Base-by-base conservation (phyloP, 257 asterid genomes). In the Ilex asprella region DNA sequence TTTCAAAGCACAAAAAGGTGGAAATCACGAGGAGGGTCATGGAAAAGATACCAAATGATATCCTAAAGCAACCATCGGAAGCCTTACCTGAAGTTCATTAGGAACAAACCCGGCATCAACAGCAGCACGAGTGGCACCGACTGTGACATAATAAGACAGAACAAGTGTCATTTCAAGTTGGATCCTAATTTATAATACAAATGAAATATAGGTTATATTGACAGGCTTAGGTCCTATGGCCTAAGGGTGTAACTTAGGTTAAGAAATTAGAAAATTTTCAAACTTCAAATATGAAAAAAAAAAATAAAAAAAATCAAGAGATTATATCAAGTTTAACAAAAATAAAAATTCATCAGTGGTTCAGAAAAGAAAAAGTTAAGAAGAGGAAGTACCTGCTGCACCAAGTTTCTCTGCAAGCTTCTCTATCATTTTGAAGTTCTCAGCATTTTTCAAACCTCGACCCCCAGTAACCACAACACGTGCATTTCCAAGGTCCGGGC, bases 41-140 rank as follows among this genome's bases (percentile, higher is more conserved):
- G 41, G 7, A 35, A 3, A 8, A 35, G 41, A 35, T 35, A 2
- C 41, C 41, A 35, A 35, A 35, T 35, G 41, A 35, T 8, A 49
- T 30, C 55, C 60, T 59, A 46, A 54, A 70, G 27, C 61, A 56
- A 65, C 39, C 29, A 12, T 41, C 31, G 57, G 16, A 60, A 30
- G 27, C 46, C 53, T 64, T 68, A 89, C 97, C 95, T 93, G 99
- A 69, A 93, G 99, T 67, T 92, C 99, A 16, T 89, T 92, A 15
- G 99, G 94, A 72, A 89, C 99, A 69, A 67, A 92, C 72, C 97
- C 99, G 0, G 99, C 97, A 76, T 92, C 99, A 47, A 92, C 97
- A 58, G 99, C 99, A 73, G 97, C 99, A 70, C 97, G 97, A 72
- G 97, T 92, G 32, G 99, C 97, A 58, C 99, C 99, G 81, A 92